Percentiles rank a stretch among this genome's conserved stretches.
Evolutionary conservation across 768 basidiomycete species (phyloP).

Genomic region (Chalciporus sphaerocephalus): DNA sequence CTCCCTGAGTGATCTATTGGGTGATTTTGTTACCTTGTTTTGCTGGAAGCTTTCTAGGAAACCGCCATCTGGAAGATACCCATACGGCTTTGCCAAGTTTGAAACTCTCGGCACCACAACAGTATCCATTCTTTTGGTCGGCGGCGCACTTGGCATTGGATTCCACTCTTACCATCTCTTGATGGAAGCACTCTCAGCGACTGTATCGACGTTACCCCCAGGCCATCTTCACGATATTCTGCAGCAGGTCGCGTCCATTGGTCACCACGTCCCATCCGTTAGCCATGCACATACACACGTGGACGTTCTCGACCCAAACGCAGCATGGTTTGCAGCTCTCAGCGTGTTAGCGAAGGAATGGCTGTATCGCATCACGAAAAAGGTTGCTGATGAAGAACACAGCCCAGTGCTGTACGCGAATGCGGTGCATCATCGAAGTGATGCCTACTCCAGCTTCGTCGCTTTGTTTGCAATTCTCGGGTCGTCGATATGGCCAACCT

Average conservation of each 20-base stretch:
- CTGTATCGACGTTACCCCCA: conserved; percentile 58
- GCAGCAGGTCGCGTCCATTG: conserved; percentile 49
- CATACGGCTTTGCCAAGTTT: conserved; percentile 89
- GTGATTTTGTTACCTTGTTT: conserved; percentile 87
- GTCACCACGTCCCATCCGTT: conserved; percentile 50
- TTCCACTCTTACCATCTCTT: conserved; percentile 88
- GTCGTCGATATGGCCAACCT: conserved; percentile 76
- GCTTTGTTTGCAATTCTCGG: conserved; percentile 91
- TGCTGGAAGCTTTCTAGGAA: conserved; percentile 83
- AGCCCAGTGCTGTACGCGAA: conserved; percentile 94
- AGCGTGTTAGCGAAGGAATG: conserved; percentile 87
- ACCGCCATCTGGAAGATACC: conserved; percentile 75
- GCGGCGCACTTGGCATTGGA: conserved; percentile 79
- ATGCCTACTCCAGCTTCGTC: conserved; percentile 89
- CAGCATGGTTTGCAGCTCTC: conserved; percentile 90
- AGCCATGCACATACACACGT: conserved; percentile 53
- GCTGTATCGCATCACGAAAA: conserved; percentile 84
- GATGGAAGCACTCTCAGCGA: conserved; percentile 63
- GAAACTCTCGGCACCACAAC: conserved; percentile 93
- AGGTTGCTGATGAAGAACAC: conserved; percentile 86
- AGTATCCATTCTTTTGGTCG: conserved; percentile 81
- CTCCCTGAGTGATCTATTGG: conserved; percentile 79
- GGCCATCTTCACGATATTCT: conserved; percentile 64
- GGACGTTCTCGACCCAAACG: conserved; percentile 78
- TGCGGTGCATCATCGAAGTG: conserved; percentile 95